Base-by-base conservation (phyloP, 2,329 filamentous ascomycete species). In the Xylaria sp. region DNA sequence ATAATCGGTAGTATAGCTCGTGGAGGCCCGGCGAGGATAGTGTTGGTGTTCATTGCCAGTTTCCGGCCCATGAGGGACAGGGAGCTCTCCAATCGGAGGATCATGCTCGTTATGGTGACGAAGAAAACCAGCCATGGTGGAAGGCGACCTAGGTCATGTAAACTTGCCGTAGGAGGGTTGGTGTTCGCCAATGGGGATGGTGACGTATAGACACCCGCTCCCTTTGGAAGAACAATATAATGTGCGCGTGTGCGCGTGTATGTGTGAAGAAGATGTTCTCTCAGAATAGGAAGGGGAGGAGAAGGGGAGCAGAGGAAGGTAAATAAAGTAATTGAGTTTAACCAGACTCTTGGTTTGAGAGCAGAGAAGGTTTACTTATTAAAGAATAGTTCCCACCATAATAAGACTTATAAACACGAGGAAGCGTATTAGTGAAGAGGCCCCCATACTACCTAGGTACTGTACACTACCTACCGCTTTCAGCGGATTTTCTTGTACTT, bases 31-130 rank as follows among this genome's bases (percentile, higher is more conserved):
- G 59, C 78, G 69, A 20, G 81, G 83, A 73, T 80, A 85, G 62
- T 84, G 81, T 58, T 84, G 80, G 66, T 81, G 79, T 73, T 86
- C 84, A 58, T 81, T 77, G 69, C 84, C 85, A 47, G 82, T 85
- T 56, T 78, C 78, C 0, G 83, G 82, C 25, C 83, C 82, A 68
- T 88, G 85, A 39, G 86, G 86, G 42, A 88, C 82, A 65, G 86
- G 86, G 49, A 88, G 81, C 77, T 85, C 81, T 65, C 86, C 86
- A 59, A 84, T 74, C 45, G 77, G 75, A 55, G 80, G 79, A 65
- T 82, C 77, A 75, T 83, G 81, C 57, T 79, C 77, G 44, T 73
- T 68, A 55, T 82, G 79, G 67, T 80, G 80, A 59, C 79, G 78
- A 60, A 81, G 74, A 50, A 77, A 73, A 47, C 76, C 72, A 58